Conservation (phyloP, 768 basidiomycete genomes). For the Mycena kentingensis region DNA sequence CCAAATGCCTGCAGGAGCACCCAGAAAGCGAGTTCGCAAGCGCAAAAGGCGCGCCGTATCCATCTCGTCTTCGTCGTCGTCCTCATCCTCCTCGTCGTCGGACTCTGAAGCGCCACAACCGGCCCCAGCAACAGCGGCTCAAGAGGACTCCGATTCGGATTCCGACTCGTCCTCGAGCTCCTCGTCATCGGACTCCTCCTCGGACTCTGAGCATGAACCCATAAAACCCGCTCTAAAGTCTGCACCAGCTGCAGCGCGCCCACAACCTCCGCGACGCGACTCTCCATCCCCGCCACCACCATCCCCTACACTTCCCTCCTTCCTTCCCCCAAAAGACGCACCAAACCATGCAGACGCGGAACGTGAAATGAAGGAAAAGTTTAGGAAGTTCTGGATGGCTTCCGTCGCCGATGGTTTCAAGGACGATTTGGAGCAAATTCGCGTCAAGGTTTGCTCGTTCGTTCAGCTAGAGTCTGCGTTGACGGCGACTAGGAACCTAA, state of each 20-base stretch:
- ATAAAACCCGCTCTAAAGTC: conserved; percentile 9
- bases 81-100: conserved; percentile 20
- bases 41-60: conserved; percentile 55
- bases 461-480: no score
- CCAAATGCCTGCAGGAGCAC: conserved; percentile 33
- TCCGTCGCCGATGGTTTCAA: conserved; percentile 80
- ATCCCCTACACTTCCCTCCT: conserved; percentile 54
- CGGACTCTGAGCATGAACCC: conserved; percentile 18
- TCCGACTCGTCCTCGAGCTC: conserved; percentile 33
- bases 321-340: conserved; percentile 43
- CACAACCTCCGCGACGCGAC: conserved; percentile 29
- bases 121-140: conserved; percentile 3
- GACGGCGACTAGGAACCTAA: conserved; percentile 52
- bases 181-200: conserved; percentile 18
- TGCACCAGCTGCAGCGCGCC: conserved; percentile 22
- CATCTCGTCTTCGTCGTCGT: conserved; percentile 31
- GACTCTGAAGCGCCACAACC: conserved; percentile 11
- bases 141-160: conserved; percentile 35
- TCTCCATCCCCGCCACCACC: conserved; percentile 52
- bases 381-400: conserved; percentile 87
- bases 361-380: conserved; percentile 60
- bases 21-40: conserved; percentile 54
- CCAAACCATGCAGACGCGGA: conserved; percentile 41
- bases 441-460: conserved; percentile 55
- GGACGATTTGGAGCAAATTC: conserved; percentile 81